These are phyloP conservation scores for Parastagonospora nodorum DNA, from an alignment of 2,329 filamentous ascomycete species.

Conservation along the genomic window DNA sequence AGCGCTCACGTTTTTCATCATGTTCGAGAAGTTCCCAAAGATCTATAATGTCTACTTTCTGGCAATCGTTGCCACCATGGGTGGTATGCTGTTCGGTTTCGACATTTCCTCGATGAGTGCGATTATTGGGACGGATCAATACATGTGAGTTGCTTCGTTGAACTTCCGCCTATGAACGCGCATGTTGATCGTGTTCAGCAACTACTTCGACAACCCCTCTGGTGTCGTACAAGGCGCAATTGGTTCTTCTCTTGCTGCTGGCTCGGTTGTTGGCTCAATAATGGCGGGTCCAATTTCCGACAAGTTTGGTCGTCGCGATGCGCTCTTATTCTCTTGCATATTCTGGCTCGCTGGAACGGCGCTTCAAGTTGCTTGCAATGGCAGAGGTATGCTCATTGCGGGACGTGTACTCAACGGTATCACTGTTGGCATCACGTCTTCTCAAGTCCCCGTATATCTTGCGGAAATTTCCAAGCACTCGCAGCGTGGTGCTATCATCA, in stretches of 20 bases:
- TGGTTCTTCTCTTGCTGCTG: constrained; percentile 55
- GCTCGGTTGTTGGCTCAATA: constrained; percentile 55
- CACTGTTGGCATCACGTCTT: constrained; percentile 51
- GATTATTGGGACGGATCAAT: constrained; percentile 57
- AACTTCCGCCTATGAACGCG: too few species aligned
- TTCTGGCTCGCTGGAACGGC: constrained; percentile 52
- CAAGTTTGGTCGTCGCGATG: constrained; percentile 52
- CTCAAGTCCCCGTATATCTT: constrained; percentile 53
- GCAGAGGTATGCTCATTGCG: constrained; percentile 51
- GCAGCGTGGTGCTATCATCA: constrained; percentile 50
- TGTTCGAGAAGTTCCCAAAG: constrained; percentile 52
- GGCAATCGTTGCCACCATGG: constrained; percentile 58
- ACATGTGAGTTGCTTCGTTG: constrained; percentile 34
- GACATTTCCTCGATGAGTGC: constrained; percentile 62
- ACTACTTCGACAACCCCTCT: constrained; percentile 58
- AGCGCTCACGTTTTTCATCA: constrained; percentile 21
- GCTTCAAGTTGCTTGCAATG: constrained; percentile 49
- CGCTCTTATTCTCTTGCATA: constrained; percentile 55
- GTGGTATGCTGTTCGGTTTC: constrained; percentile 61
- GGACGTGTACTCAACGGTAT: constrained; percentile 54
- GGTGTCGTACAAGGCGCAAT: constrained; percentile 57
- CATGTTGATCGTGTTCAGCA: constrained; percentile 13
- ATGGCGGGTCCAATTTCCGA: constrained; percentile 59
- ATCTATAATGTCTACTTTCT: constrained; percentile 62
- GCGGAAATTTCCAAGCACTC: constrained; percentile 51